These are phyloP conservation scores for Noccaea caerulescens DNA, from an alignment of 345 rosid species.

Conservation along the genomic window DNA sequence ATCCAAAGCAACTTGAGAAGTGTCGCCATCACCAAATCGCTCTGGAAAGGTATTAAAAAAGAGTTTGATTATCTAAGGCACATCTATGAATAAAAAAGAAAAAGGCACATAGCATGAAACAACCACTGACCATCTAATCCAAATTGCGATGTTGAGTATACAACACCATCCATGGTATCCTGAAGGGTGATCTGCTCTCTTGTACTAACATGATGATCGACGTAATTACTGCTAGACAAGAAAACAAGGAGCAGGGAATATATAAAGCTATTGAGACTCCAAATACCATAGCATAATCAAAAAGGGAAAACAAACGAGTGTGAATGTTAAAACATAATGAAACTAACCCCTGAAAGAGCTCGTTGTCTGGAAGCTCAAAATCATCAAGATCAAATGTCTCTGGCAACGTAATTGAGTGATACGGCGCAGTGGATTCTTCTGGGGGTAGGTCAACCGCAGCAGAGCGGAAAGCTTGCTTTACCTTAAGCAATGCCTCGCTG, in stretches of 20 bases:
- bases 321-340: not conserved
- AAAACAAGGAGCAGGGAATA: slow-evolving; percentile 25
- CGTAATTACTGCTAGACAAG: slow-evolving; percentile 73
- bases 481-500: slow-evolving; percentile 96
- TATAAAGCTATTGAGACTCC: slow-evolving; percentile 6
- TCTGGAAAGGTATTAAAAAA: slow-evolving; percentile 55
- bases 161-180: slow-evolving; percentile 96
- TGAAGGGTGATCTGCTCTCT: slow-evolving; percentile 99
- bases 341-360: slow-evolving; percentile 91
- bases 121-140: slow-evolving; percentile 91
- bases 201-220: slow-evolving; percentile 94
- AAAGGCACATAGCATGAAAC: slow-evolving; percentile 30
- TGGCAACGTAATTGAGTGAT: slow-evolving; percentile 97
- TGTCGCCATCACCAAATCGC: slow-evolving; percentile 97
- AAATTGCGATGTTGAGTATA: slow-evolving; percentile 88
- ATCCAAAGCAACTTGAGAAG: slow-evolving; percentile 87
- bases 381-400: slow-evolving; percentile 99
- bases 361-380: slow-evolving; percentile 98
- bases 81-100: slow-evolving; percentile 26
- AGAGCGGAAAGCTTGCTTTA: slow-evolving; percentile 99
- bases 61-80: slow-evolving; percentile 22
- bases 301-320: not conserved
- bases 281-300: not conserved
- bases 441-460: slow-evolving; percentile 97
- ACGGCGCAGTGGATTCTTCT: slow-evolving; percentile 98